Evolutionary conservation across 2,329 filamentous ascomycete species (phyloP).

Genomic region (Aspergillus melleus): DNA sequence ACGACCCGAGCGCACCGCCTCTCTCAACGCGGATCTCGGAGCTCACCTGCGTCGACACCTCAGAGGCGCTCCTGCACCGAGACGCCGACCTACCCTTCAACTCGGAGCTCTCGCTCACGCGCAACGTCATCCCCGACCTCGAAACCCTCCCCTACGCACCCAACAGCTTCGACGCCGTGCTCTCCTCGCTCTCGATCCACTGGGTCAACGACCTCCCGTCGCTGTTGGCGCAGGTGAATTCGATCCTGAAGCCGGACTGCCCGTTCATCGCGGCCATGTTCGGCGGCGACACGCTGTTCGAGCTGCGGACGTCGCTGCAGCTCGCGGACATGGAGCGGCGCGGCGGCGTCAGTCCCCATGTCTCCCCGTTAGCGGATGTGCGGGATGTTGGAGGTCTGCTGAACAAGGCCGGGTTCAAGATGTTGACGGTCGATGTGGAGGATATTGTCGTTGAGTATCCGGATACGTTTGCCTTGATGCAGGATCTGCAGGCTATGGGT

Average conservation of each 20-base stretch:
- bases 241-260: slow-evolving; percentile 80
- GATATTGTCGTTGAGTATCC: slow-evolving; percentile 97
- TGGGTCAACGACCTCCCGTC: slow-evolving; percentile 97
- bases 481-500: slow-evolving; percentile 93
- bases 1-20: slow-evolving; percentile 47
- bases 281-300: slow-evolving; percentile 89
- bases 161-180: slow-evolving; percentile 80
- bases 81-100: slow-evolving; percentile 70
- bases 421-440: slow-evolving; percentile 95
- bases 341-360: slow-evolving; percentile 87
- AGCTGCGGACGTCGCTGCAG: slow-evolving; percentile 89
- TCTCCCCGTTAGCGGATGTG: slow-evolving; percentile 89
- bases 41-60: slow-evolving; percentile 80
- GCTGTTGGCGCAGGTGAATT: slow-evolving; percentile 79
- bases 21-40: slow-evolving; percentile 70
- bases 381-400: slow-evolving; percentile 86
- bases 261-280: slow-evolving; percentile 97
- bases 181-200: slow-evolving; percentile 87
- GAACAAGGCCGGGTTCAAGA: slow-evolving; percentile 85
- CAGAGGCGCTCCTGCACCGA: slow-evolving; percentile 72
- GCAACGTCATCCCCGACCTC: slow-evolving; percentile 66
- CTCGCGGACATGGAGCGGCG: slow-evolving; percentile 85
- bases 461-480: slow-evolving; percentile 85
- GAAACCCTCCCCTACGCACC: slow-evolving; percentile 75
- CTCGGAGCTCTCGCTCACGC: slow-evolving; percentile 66